phyloP scores from a whole-genome alignment of 495 filamentous ascomycete genomes.

The Hypoxylon lienhwacheense region DNA sequence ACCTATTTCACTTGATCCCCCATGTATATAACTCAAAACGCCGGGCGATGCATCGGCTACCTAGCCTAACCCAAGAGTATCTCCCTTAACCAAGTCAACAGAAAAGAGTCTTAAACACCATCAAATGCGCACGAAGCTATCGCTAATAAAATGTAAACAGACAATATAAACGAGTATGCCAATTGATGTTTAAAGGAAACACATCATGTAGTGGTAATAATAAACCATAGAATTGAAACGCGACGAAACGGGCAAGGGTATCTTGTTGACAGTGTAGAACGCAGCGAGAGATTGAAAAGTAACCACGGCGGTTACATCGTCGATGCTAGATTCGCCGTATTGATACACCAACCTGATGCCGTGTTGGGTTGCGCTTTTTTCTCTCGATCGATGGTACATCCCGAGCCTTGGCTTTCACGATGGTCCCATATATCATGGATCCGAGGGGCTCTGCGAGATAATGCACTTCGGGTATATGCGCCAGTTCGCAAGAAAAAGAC shows the following conservation, averaged over 20 bases:
- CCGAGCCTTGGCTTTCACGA: conserved; percentile 1
- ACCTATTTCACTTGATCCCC: conserved; percentile 4
- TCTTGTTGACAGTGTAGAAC: conserved; percentile 7
- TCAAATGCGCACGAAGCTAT: conserved; percentile 8
- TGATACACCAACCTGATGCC: not conserved
- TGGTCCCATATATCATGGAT: conserved; percentile 6
- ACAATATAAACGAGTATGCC: not conserved
- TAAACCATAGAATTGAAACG: not conserved
- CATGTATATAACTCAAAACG: conserved; percentile 18
- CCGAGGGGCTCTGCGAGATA: conserved; percentile 22
- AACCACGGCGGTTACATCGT: conserved; percentile 4
- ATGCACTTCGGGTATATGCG: conserved; percentile 8
- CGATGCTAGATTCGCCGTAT: not conserved
- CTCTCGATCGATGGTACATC: too few species aligned
- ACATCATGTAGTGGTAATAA: not conserved
- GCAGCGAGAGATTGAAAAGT: conserved; percentile 2
- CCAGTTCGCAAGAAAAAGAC: not conserved
- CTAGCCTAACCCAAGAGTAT: conserved; percentile 17
- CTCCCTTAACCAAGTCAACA: conserved; percentile 8
- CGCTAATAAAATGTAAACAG: not conserved
- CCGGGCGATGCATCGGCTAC: conserved; percentile 24
- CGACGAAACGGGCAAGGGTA: conserved; percentile 15
- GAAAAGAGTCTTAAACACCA: conserved; percentile 1
- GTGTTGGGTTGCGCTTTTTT: too few species aligned
- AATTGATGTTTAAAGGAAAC: not conserved